Percentiles rank a stretch among this genome's conserved stretches.
These are phyloP conservation scores for Diaporthe destruens DNA, from an alignment of 2,329 filamentous ascomycete species.

Conservation along the genomic window DNA sequence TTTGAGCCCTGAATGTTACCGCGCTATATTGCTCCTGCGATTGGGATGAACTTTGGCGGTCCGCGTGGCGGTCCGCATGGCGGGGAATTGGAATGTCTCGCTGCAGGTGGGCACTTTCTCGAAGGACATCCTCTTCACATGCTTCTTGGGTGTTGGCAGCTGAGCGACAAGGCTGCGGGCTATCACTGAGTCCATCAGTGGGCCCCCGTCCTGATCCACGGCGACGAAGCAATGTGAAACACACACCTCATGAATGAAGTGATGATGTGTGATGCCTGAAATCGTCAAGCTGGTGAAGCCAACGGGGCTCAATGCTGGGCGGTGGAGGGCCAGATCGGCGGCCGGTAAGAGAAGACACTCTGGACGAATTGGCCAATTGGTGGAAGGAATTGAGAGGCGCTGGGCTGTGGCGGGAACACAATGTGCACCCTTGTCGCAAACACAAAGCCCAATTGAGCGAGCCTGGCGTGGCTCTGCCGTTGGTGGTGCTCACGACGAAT, in stretches of 20 bases:
- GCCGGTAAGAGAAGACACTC: not conserved
- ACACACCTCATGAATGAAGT: not conserved
- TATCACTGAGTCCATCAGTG: not conserved
- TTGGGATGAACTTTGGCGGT: conserved; percentile 27
- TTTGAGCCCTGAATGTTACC: conserved; percentile 29
- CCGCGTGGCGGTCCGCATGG: conserved; percentile 23
- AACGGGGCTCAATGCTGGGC: conserved; percentile 1
- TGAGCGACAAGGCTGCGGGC: not conserved
- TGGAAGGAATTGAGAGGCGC: conserved; percentile 20
- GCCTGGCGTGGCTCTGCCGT: not conserved
- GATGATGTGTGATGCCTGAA: not conserved
- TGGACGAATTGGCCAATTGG: conserved; percentile 37
- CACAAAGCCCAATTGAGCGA: conserved; percentile 8
- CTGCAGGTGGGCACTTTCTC: not conserved
- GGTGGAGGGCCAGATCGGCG: conserved; percentile 26
- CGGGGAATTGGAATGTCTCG: conserved; percentile 2
- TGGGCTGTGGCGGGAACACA: conserved; percentile 21
- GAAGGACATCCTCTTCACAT: not conserved
- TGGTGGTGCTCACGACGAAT: not conserved
- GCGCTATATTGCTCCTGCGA: conserved; percentile 2
- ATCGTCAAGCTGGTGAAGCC: not conserved
- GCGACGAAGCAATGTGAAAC: conserved; percentile 1
- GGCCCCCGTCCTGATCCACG: not conserved
- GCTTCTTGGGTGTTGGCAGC: not conserved
- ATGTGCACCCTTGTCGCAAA: not conserved